Evolutionary conservation across 495 filamentous ascomycete species (phyloP), one percentile per base, ranked within the genome.

Genomic region (Pyronema domesticum): DNA sequence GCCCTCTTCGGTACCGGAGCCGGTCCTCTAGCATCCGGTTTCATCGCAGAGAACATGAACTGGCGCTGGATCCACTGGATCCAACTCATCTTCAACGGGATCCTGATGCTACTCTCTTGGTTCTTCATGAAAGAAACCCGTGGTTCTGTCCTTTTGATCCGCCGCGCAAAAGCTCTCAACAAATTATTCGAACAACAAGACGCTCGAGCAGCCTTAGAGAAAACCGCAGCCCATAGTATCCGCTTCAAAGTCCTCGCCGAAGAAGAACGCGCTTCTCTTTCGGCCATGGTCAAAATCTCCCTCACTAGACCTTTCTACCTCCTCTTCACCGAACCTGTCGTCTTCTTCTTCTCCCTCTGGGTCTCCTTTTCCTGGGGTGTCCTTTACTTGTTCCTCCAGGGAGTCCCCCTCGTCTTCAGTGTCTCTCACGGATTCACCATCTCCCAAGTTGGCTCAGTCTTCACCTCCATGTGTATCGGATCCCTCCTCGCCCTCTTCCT

Each of bases 281-380:
- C 57, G 9, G 76, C 76, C 58, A 86, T 89, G 80, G 81, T 95
- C 52, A 70, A 72, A 30, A 77, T 86, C 23, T 91, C 86, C 0
- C 68, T 85, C 18, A 83, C 78, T 46, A 76, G 87, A 11, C 88
- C 89, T 5, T 94, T 95, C 68, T 71, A 85, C 55, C 74, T 96
- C 34, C 80, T 96, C 18, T 70, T 85, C 60, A 94, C 87, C 9
- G 89, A 95, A 60, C 85, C 89, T 0, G 86, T 95, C 10, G 87
- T 95, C 15, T 94, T 95, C 70, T 94, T 83, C 71, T 96, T 95
- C 68, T 89, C 83, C 18, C 71, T 93, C 11, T 95, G 89, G 89
- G 79, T 85, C 4, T 73, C 86, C 6, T 95, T 95, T 67, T 80
- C 78, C 48, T 96, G 89, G 89, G 88, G 82, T 1, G 77, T 93